Evolutionary conservation across 768 basidiomycete genomes (phyloP).

Genomic region (Panaeolus cyanescens): DNA sequence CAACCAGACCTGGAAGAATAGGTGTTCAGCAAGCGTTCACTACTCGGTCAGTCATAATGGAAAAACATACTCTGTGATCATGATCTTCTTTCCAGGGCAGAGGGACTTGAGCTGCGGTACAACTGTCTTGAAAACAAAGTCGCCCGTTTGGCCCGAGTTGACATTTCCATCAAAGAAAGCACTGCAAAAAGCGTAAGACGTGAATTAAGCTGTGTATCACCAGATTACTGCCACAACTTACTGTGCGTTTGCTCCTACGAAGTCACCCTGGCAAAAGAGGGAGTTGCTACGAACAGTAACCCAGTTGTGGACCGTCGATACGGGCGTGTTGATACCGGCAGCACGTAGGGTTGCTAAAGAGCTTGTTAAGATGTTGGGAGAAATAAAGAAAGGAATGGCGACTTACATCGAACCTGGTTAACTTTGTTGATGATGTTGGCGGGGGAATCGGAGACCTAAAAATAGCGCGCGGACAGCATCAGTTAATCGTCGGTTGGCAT

Average conservation of each 20-base stretch:
- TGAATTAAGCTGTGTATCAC: background rate
- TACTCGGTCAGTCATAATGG: background rate
- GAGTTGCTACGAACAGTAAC: conserved; percentile 32
- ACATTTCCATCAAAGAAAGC: conserved; percentile 36
- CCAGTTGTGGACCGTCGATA: conserved; percentile 42
- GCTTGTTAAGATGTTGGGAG: background rate
- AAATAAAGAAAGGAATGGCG: background rate
- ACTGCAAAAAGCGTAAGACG: conserved; percentile 16
- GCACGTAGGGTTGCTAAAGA: conserved; percentile 30
- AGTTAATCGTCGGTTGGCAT: background rate
- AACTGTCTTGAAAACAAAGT: conserved; percentile 36
- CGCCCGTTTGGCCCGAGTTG: conserved; percentile 29
- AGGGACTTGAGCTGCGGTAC: conserved; percentile 31
- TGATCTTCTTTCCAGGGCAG: conserved; percentile 35
- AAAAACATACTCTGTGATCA: conserved; percentile 35
- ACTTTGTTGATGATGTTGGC: conserved; percentile 38
- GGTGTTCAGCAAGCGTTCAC: background rate
- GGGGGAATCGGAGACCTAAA: conserved; percentile 19
- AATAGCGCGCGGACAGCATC: background rate
- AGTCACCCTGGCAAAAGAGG: conserved; percentile 35
- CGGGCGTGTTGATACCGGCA: conserved; percentile 33
- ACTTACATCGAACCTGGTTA: conserved; percentile 33
- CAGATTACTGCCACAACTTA: conserved; percentile 11
- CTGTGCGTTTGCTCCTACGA: conserved; percentile 42
- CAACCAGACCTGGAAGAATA: conserved; percentile 37